A percentile compares a stretch with the other conserved stretches of the same genome.
phyloP scores from a whole-genome alignment of 2,329 filamentous ascomycete genomes.

The Scorias spongiosa region DNA sequence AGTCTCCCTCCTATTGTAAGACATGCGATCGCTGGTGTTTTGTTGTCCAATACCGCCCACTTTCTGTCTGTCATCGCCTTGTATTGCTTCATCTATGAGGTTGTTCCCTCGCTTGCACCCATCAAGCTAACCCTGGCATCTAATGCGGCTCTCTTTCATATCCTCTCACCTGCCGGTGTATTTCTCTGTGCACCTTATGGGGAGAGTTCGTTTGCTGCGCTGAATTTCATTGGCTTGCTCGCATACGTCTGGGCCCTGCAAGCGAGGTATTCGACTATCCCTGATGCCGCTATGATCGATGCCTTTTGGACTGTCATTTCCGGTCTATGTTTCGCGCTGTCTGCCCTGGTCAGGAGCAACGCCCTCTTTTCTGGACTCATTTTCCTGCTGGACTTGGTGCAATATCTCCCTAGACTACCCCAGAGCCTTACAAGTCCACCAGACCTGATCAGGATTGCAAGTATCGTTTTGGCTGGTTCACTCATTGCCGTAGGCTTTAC shows the following conservation, averaged over 20 bases:
- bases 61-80: conserved; percentile 59
- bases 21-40: conserved; percentile 42
- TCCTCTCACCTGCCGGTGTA: conserved; percentile 73
- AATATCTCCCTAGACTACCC: conserved; percentile 28
- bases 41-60: conserved; percentile 60
- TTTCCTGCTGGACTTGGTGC: conserved; percentile 48
- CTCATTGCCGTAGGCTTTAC: conserved; percentile 52
- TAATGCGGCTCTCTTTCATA: conserved; percentile 56
- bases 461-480: conserved; percentile 49
- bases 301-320: conserved; percentile 14
- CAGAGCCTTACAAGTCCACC: conserved; percentile 12
- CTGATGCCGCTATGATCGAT: conserved; percentile 13
- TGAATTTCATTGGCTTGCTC: conserved; percentile 61
- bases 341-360: conserved; percentile 68
- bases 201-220: conserved; percentile 63
- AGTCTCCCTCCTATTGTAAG: conserved; percentile 10
- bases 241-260: conserved; percentile 43
- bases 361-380: conserved; percentile 68
- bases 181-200: conserved; percentile 80
- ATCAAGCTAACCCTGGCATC: conserved; percentile 41
- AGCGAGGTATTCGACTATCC: neutral
- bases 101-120: conserved; percentile 31
- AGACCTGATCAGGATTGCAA: conserved; percentile 5
- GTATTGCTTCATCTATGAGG: conserved; percentile 45
- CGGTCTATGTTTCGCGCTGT: conserved; percentile 45